Evolutionary conservation across 805 yeast genomes (phyloP).

Genomic region (Metahyphopichia silvanorum): DNA sequence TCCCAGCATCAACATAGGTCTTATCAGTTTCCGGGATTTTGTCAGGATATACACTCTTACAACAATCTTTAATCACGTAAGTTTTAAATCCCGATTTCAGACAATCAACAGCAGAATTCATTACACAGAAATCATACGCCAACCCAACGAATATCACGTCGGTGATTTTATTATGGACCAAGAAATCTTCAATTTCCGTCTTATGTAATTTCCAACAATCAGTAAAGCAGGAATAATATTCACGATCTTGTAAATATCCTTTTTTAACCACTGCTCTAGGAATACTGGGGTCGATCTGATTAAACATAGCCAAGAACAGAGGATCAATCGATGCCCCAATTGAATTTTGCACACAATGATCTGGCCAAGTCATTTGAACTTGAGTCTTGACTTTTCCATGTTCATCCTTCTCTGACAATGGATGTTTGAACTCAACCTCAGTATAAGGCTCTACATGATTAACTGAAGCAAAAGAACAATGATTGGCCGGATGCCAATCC

Average conservation of each 20-base stretch:
- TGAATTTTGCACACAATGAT: conserved; percentile 77
- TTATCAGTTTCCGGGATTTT: conserved; percentile 30
- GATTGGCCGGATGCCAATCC: conserved; percentile 87
- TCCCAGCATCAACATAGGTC: conserved; percentile 29
- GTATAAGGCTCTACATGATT: conserved; percentile 55
- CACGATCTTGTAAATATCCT: conserved; percentile 70
- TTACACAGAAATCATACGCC: conserved; percentile 86
- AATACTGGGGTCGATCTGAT: conserved; percentile 27
- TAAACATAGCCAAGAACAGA: conserved; percentile 39
- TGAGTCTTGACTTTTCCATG: conserved; percentile 19
- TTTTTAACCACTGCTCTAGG: conserved; percentile 53
- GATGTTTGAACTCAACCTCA: conserved; percentile 46
- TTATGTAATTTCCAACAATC: conserved; percentile 74
- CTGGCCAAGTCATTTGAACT: conserved; percentile 76
- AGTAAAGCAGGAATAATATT: conserved; percentile 82
- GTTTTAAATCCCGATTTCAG: conserved; percentile 60
- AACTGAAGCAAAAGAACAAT: conserved; percentile 76
- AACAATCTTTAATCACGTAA: conserved; percentile 53
- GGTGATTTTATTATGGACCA: conserved; percentile 46
- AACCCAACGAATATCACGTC: conserved; percentile 75
- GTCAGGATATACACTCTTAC: conserved; percentile 54
- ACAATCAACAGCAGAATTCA: conserved; percentile 72
- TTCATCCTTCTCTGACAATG: conserved; percentile 31
- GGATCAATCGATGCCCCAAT: conserved; percentile 62
- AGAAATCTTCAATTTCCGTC: conserved; percentile 57